Evolutionary conservation across 176 grass and related monocot species (phyloP), one percentile per base, ranked within the genome.

Genomic region (Olyra latifolia): DNA sequence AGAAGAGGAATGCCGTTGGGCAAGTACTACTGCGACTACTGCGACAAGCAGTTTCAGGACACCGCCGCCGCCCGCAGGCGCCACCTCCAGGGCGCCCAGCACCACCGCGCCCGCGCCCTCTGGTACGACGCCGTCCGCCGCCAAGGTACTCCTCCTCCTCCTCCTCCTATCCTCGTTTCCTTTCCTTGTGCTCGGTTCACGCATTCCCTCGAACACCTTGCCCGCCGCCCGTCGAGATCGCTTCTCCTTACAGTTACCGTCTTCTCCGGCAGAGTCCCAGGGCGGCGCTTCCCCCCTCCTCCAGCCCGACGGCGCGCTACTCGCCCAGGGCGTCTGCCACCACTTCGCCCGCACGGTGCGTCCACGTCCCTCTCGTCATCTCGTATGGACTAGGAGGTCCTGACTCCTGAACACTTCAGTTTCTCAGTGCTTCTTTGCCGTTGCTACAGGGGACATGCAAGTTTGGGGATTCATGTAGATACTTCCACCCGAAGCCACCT

Each of bases 1-100:
- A 29, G 44, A 20, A 49, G 0, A 3, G 39, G 42, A 35, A 93
- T 92, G 90, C 87, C 89, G 12, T 38, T 94, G 85, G 89, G 91
- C 74, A 94, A 94, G 64, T 98, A 98, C 78, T 80, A 91, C 81
- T 98, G 90, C 92, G 92, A 98, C 10, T 98, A 94, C 78, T 98
- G 95, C 86, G 92, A 98, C n/a, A 98, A 98, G 84, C 85, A 98
- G 81, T 98, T 98, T 73, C 90, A 89, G 78, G 95, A 95, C 78
- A 98, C 92, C 41, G 54, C 90, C 56, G 81, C 76, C 29, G 92
- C 95, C 66, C 85, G 95, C 57, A 87, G 74, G 88, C 95, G 95
- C 74, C 95, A 95, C 74, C 78, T 98, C 39, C 92, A 93, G 66
- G 82, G 92, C 66, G 2, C 77, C 83, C 78, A 82, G 35, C 92